Evolutionary conservation across 2,329 filamentous ascomycete species (phyloP).

Genomic region (Pseudocercospora cruenta): DNA sequence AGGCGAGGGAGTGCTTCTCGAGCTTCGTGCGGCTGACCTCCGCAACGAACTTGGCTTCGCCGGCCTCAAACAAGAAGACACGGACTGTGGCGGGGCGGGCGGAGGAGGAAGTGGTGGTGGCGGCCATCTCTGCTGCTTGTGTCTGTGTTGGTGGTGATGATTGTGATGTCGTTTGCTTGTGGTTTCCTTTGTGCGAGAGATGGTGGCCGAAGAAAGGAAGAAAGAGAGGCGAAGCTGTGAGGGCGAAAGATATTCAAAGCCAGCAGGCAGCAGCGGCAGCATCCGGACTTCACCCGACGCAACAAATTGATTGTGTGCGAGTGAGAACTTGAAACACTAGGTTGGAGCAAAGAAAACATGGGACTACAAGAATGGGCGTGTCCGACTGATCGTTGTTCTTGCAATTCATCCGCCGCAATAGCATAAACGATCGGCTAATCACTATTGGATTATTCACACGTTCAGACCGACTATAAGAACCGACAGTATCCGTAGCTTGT

Average conservation of each 20-base stretch:
- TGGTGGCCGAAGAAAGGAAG: background rate
- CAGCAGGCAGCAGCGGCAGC: background rate
- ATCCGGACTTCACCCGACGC: background rate
- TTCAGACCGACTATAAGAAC: background rate
- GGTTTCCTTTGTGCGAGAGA: background rate
- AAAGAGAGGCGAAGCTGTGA: background rate
- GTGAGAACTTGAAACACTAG: background rate
- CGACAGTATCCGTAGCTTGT: background rate
- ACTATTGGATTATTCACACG: background rate
- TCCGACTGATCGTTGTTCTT: background rate
- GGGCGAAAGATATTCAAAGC: background rate
- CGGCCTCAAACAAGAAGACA: background rate
- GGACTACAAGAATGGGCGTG: background rate
- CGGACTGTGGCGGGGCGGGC: background rate
- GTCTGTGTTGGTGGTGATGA: background rate
- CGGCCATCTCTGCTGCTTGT: background rate
- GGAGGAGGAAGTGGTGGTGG: background rate
- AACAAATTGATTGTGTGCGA: background rate
- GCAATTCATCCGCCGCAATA: background rate
- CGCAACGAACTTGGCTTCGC: background rate
- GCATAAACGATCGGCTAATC: background rate
- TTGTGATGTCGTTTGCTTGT: background rate
- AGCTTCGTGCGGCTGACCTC: conserved; percentile 11
- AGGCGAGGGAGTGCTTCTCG: background rate
- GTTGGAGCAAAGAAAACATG: background rate